Conservation (phyloP, 208 protist genomes). For the Trichomonas tenax region DNA sequence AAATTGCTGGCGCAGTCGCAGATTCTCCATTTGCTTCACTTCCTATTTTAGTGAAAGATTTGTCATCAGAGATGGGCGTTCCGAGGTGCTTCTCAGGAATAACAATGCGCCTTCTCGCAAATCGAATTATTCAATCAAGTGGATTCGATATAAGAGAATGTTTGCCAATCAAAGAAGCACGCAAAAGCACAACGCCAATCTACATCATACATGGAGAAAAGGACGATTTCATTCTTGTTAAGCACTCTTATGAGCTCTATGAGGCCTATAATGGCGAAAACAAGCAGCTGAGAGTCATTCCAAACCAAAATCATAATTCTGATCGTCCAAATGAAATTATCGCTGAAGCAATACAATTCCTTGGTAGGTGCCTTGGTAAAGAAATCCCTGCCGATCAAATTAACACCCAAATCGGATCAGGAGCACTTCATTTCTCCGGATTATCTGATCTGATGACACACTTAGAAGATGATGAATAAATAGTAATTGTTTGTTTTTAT, state of each 20-base stretch:
- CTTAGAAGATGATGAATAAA: too few relatives aligned
- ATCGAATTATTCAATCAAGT: background rate
- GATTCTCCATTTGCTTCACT: conserved; percentile 7
- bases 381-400: background rate
- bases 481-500: too few relatives aligned
- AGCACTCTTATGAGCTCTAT: background rate
- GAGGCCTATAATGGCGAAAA: background rate
- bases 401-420: background rate
- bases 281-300: background rate
- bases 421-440: too few relatives aligned
- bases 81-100: background rate
- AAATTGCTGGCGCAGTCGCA: background rate
- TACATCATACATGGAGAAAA: background rate
- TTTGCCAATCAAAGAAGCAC: background rate
- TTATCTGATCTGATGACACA: too few relatives aligned
- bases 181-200: background rate
- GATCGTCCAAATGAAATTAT: background rate
- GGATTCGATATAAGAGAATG: background rate
- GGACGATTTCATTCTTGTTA: background rate
- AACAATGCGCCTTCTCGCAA: background rate
- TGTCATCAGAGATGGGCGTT: background rate
- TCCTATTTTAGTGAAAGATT: background rate
- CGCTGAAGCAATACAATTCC: background rate
- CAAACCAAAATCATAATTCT: background rate
- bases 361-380: background rate